Base-by-base conservation (phyloP, 2,329 filamentous ascomycete genomes). In the Sphaceloma murrayae region DNA sequence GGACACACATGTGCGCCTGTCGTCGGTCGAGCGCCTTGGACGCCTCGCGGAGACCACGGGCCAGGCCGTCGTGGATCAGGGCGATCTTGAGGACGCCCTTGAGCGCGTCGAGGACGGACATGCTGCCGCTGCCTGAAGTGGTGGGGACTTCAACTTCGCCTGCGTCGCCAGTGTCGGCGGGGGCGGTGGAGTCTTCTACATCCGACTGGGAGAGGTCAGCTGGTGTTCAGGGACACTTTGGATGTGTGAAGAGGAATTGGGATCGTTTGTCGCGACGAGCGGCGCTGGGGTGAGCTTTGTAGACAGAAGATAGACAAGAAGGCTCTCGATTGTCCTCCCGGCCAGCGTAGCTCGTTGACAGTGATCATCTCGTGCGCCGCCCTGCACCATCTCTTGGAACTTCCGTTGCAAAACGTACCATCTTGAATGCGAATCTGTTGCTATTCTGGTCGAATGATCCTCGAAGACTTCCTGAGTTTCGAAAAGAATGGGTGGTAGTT, bases 1-100 rank as follows among this genome's bases (percentile, higher is more conserved):
- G 82, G 59, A 98, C 91, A 70, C 91, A 98, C 88, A 98, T 96
- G 77, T 98, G 91, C 50, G 91, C 91, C 76, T 98, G 85, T 66
- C 91, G 87, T 66, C 91, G 82, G 74, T 98, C 91, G 64, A 98
- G 86, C 54, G 91, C 89, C 80, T 98, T 98, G 75, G 83, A 87
- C 56, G 91, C 91, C 75, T 98, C 91, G 61, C 91, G 88, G 63
- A 98, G 86, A 73, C 91, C 91, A 62, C 91, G 88, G 67, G 91
- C 91, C 61, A 98, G 88, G 68, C 91, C 91, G 68, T 98, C 91
- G 82, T 98, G 89, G 82, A 96, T 95, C 62, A 98, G 85, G 54
- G 91, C 83, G 67, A 96, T 85, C 78, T 94, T 94, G 67, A 98
- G 79, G 56, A 95, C 91, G 68, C 91, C 91, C 80, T 98, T 98